These are phyloP conservation scores for Trichophyton benhamiae DNA, from an alignment of 2,329 filamentous ascomycete genomes.

Conservation along the genomic window DNA sequence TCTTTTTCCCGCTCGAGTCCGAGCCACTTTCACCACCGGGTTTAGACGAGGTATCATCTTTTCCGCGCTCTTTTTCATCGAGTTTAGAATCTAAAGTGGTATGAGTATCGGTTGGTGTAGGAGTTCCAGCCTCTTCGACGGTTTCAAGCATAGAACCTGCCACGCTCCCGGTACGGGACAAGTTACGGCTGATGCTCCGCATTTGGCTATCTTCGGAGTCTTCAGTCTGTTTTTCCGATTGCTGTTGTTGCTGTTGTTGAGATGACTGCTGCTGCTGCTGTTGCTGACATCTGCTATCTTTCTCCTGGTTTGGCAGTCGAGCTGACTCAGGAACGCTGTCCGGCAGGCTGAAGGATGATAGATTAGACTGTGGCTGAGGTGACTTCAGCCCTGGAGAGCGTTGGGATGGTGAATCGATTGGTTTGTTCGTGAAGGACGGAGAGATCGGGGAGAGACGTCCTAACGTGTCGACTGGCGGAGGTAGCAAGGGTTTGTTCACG, in stretches of 20 bases:
- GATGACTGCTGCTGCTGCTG: not conserved
- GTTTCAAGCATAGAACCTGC: constrained; percentile 63
- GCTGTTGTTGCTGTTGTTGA: not conserved
- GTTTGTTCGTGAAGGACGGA: not conserved
- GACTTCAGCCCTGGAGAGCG: not conserved
- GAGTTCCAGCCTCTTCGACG: constrained; percentile 77
- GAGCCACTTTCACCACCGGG: constrained; percentile 47
- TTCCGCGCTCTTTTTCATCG: constrained; percentile 13
- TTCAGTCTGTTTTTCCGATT: constrained; percentile 8
- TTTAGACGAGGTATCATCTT: constrained; percentile 23
- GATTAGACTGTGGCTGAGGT: not conserved
- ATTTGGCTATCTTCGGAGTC: constrained; percentile 13
- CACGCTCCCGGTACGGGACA: constrained; percentile 47
- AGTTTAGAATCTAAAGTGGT: constrained; percentile 24
- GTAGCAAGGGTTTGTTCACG: constrained; percentile 53
- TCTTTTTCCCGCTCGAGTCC: constrained; percentile 36
- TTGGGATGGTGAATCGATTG: not conserved
- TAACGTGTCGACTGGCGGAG: constrained; percentile 32
- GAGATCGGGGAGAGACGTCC: not conserved
- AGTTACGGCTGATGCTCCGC: constrained; percentile 37
- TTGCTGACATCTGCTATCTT: constrained; percentile 22
- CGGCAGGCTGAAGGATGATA: not conserved
- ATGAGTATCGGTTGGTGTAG: constrained; percentile 41
- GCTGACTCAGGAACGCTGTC: not conserved
- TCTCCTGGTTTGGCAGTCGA: not conserved